Conservation (phyloP, 768 basidiomycete genomes). For the Fibroporia radiculosa region DNA sequence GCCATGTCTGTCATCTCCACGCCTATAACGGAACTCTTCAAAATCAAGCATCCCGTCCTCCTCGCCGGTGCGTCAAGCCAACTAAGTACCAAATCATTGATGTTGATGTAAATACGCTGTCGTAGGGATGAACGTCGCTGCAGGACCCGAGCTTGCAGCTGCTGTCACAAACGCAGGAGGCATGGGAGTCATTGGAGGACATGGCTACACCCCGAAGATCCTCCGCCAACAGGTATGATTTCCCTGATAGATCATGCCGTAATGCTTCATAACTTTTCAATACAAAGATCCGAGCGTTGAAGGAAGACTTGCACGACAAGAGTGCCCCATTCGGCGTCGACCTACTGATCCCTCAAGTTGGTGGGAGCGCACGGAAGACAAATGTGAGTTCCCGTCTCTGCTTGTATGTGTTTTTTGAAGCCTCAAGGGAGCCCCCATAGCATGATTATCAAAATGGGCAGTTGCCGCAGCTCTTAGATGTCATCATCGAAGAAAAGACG, state of each 20-base stretch:
- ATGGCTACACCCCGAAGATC: conserved; percentile 79
- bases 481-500: conserved; percentile 89
- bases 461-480: conserved; percentile 74
- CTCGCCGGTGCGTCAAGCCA: conserved; percentile 52
- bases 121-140: conserved; percentile 60
- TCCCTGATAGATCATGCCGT: not conserved
- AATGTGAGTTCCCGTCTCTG: conserved; percentile 47
- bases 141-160: conserved; percentile 80
- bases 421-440: conserved; percentile 37
- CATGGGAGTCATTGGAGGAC: conserved; percentile 86
- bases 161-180: conserved; percentile 94
- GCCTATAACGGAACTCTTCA: conserved; percentile 84
- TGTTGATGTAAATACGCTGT: not conserved
- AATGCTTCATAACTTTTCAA: not conserved
- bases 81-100: not conserved
- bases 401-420: conserved; percentile 9
- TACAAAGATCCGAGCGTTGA: conserved; percentile 62
- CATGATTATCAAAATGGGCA: conserved; percentile 88
- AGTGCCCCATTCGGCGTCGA: conserved; percentile 88
- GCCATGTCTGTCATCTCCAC: conserved; percentile 64
- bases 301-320: conserved; percentile 64
- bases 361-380: conserved; percentile 83
- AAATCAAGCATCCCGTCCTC: conserved; percentile 81
- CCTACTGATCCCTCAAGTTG: conserved; percentile 80
- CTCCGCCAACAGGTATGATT: conserved; percentile 63